Evolutionary conservation across 2,329 filamentous ascomycete species (phyloP).

Genomic region (Hypoxylon sp.): DNA sequence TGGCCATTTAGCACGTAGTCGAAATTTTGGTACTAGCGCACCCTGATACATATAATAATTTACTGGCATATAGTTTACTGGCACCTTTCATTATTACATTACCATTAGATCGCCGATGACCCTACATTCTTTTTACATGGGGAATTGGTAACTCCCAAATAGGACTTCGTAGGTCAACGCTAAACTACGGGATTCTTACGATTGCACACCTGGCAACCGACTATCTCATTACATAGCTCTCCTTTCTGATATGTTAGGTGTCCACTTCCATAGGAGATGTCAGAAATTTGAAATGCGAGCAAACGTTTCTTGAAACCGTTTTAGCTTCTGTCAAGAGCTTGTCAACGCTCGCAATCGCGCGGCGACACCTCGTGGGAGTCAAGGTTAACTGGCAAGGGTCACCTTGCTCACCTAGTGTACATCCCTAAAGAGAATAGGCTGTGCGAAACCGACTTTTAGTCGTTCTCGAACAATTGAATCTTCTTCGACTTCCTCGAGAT

Average conservation of each 20-base stretch:
- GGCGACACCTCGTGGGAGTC: constrained; percentile 33
- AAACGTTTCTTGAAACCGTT: constrained; percentile 22
- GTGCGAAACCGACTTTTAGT: neutral
- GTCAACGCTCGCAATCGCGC: constrained; percentile 26
- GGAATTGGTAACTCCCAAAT: constrained; percentile 15
- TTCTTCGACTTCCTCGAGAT: neutral
- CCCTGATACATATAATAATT: constrained; percentile 20
- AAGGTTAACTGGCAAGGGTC: constrained; percentile 30
- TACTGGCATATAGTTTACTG: constrained; percentile 5
- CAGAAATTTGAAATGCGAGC: constrained; percentile 30
- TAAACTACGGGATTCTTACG: constrained; percentile 27
- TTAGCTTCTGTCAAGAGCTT: constrained; percentile 21
- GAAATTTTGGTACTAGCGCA: constrained; percentile 9
- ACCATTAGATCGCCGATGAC: constrained; percentile 19
- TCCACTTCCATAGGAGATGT: constrained; percentile 24
- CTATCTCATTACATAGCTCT: constrained; percentile 21
- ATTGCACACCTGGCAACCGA: constrained; percentile 23
- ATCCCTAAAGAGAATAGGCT: constrained; percentile 4
- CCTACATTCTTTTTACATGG: constrained; percentile 1
- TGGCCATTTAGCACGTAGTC: constrained; percentile 6
- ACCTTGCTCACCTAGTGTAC: constrained; percentile 21
- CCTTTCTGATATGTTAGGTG: constrained; percentile 7
- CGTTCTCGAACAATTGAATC: neutral
- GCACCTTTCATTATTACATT: constrained; percentile 1
- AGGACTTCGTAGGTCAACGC: constrained; percentile 30